phyloP scores from a whole-genome alignment of 305 asterid genomes.

The Fraxinus ornus region DNA sequence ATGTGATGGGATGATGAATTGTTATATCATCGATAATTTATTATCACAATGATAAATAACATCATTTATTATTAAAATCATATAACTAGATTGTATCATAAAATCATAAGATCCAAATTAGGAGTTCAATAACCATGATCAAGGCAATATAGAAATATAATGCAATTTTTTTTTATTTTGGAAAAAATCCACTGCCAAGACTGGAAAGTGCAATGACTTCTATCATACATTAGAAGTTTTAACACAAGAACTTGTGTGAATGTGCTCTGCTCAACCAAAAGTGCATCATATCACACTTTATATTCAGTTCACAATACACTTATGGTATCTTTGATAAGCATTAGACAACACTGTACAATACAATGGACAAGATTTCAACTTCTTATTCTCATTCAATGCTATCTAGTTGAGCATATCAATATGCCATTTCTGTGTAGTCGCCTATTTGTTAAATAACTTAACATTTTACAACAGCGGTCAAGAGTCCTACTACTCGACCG shows the following conservation, averaged over 20 bases:
- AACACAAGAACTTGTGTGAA: slow-evolving; percentile 6
- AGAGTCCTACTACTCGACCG: neutral
- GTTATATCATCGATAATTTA: no score
- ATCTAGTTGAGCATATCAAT: neutral
- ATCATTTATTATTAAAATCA: no score
- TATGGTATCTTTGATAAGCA: neutral
- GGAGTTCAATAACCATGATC: neutral
- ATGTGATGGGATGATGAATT: no score
- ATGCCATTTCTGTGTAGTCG: neutral
- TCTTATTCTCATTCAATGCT: neutral
- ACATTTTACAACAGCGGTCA: neutral
- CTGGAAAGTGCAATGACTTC: neutral
- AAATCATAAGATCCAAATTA: neutral
- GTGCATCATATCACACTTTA: neutral
- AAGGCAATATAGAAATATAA: neutral
- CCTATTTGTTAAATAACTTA: neutral
- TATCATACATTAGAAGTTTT: neutral
- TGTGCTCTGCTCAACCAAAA: slow-evolving; percentile 7
- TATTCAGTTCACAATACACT: neutral
- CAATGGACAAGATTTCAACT: neutral
- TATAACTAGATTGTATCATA: no score
- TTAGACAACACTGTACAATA: neutral
- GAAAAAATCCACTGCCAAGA: neutral
- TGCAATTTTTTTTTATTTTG: no score
- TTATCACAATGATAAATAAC: no score